Base-by-base conservation (phyloP, 2,329 filamentous ascomycete genomes). In the Penicillium palitans region DNA sequence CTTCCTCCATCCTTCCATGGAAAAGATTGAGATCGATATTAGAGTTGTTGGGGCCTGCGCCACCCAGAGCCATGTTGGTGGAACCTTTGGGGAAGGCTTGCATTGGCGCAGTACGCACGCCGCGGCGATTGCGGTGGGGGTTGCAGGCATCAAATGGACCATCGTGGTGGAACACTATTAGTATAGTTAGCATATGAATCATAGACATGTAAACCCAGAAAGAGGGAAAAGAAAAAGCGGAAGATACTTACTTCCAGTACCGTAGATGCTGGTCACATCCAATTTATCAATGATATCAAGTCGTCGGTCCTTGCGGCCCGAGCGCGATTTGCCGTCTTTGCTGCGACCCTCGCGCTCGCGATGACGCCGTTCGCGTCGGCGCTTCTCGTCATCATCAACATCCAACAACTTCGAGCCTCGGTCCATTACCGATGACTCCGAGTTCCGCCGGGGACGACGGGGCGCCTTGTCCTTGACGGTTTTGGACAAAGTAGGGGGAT, bases 131-230 rank as follows among this genome's bases (percentile, higher is more conserved):
- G 64, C 95, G 90, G 74, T 96, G 90, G 5, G 95, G 92, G 74
- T 96, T 96, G 74, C 95, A 90, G 21, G 95, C 95, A 76, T 99
- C 95, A 69, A 97, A 99, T 5, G 95, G 95, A 0, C 95, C 95
- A 70, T 98, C 95, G 71, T 99, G 95, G 70, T 99, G 95, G 77
- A 98, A 96, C 66, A 96, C 92, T 96, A 69, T 13, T 33, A 21
- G 8, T 15, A 6, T 8, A n/a, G 33, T 54, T 37, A 59, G 49
- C 6, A 61, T 47, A 61, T 8, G n/a, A 29, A n/a, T 19, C 24
- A 9, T 15, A 19, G 17, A 6, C 8, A 37, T 8, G 33, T 10
- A 10, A 35, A n/a, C 21, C 21, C 17, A 29, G 13, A n/a, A 10
- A 35, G 2, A 17, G n/a, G 1, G 6, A 6, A 17, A 31, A n/a